Percentiles rank a stretch among this genome's conserved stretches.
Evolutionary conservation across 257 asterid genomes (phyloP).

Genomic region (Gentiana straminea): DNA sequence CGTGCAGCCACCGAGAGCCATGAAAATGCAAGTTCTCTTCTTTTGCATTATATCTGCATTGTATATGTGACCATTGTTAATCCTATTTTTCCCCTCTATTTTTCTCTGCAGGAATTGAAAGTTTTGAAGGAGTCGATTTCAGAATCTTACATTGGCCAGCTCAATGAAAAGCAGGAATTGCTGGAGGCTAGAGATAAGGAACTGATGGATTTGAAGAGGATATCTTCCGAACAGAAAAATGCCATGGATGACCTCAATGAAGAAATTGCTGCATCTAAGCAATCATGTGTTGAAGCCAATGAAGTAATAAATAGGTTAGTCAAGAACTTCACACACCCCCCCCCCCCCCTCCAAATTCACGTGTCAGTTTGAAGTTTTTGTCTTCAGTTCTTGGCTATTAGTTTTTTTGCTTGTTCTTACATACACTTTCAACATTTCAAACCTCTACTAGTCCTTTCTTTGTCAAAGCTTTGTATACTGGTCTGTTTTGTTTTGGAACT

Average conservation of each 20-base stretch:
- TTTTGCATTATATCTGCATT: not conserved
- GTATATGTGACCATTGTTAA: not conserved
- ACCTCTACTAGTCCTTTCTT: too few relatives aligned
- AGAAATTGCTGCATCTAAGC: slow-evolving; percentile 66
- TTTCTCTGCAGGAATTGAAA: slow-evolving; percentile 55
- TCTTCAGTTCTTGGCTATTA: too few relatives aligned
- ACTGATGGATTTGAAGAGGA: slow-evolving; percentile 40
- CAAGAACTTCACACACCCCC: too few relatives aligned
- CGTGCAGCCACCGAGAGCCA: slow-evolving; percentile 57
- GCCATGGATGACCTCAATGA: slow-evolving; percentile 63
- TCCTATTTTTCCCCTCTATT: not conserved
- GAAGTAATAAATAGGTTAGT: slow-evolving; percentile 78
- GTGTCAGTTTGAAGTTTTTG: too few relatives aligned
- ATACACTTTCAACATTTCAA: too few relatives aligned
- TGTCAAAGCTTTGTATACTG: too few relatives aligned
- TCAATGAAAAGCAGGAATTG: slow-evolving; percentile 43
- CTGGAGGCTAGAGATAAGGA: slow-evolving; percentile 66
- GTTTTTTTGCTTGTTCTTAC: too few relatives aligned
- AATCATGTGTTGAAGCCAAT: slow-evolving; percentile 81
- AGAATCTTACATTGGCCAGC: slow-evolving; percentile 49
- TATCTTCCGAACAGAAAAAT: slow-evolving; percentile 70
- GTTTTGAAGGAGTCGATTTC: slow-evolving; percentile 63
- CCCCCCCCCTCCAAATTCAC: too few relatives aligned
- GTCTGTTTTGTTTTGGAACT: too few relatives aligned
- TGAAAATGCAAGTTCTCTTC: slow-evolving; percentile 47